A percentile compares a stretch with the other conserved stretches of the same genome.
Evolutionary conservation across 805 yeast species (phyloP).

Genomic region (Candida anglica): DNA sequence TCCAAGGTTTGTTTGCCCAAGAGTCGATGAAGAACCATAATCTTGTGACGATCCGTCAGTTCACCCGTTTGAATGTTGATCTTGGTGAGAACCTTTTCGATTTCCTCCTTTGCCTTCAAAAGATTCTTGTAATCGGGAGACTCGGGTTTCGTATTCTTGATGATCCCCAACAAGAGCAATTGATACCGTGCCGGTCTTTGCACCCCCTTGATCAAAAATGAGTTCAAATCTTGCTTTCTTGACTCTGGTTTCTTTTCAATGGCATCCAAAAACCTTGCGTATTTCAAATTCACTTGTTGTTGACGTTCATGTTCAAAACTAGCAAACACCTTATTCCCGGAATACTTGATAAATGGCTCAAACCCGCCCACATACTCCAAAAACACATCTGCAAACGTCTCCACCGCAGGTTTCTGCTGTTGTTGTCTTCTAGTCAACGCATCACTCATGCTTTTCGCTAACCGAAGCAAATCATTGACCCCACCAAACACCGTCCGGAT

Average conservation of each 20-base stretch:
- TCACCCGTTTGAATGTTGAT: constrained; percentile 89
- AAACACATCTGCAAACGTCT: constrained; percentile 82
- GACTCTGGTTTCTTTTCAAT: constrained; percentile 82
- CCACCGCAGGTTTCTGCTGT: constrained; percentile 78
- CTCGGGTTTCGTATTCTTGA: constrained; percentile 76
- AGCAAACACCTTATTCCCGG: constrained; percentile 93
- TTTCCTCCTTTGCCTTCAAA: constrained; percentile 67
- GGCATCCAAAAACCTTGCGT: constrained; percentile 91
- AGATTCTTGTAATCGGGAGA: constrained; percentile 69
- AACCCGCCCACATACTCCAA: constrained; percentile 79
- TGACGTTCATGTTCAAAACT: constrained; percentile 94
- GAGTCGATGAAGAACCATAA: constrained; percentile 62
- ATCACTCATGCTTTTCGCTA: constrained; percentile 82
- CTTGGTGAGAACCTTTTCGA: constrained; percentile 69
- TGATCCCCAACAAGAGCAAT: constrained; percentile 71
- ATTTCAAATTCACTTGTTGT: constrained; percentile 81
- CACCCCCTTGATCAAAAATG: constrained; percentile 91
- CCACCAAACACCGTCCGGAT: constrained; percentile 90
- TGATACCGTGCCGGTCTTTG: constrained; percentile 96
- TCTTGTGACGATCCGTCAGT: constrained; percentile 86
- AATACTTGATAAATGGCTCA: constrained; percentile 89
- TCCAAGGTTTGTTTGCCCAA: constrained; percentile 72
- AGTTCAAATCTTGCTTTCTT: constrained; percentile 85
- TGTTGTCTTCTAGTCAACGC: constrained; percentile 81
- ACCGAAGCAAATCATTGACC: constrained; percentile 78